Percentiles rank a stretch among this genome's conserved stretches.
Conservation (phyloP, 495 filamentous ascomycete genomes). For the Immersiella caudata region DNA sequence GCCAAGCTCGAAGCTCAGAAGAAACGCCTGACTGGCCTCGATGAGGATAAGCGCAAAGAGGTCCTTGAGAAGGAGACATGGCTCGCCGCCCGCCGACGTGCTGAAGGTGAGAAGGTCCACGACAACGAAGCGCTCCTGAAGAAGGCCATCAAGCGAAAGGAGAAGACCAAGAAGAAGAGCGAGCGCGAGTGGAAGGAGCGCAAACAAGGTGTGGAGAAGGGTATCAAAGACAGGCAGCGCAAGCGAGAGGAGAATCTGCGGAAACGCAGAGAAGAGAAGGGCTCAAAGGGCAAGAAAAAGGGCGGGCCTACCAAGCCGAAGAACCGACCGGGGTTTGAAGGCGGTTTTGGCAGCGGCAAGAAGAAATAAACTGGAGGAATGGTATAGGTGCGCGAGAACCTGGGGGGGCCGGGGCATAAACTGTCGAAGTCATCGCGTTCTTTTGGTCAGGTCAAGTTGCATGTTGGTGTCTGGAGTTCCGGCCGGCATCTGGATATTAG, state of each 20-base stretch:
- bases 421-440: neutral
- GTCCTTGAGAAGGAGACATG: conserved; percentile 92
- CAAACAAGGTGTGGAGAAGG: conserved; percentile 70
- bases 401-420: neutral
- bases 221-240: conserved; percentile 77
- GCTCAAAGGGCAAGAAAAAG: conserved; percentile 64
- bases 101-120: conserved; percentile 85
- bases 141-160: conserved; percentile 93
- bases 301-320: conserved; percentile 59
- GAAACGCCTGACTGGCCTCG: conserved; percentile 67
- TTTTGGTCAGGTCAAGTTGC: conserved; percentile 1
- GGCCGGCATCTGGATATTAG: conserved; percentile 13
- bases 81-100: conserved; percentile 87
- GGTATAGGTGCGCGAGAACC: neutral
- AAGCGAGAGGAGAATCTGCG: conserved; percentile 86
- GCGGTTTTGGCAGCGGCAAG: conserved; percentile 65
- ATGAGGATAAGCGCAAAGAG: conserved; percentile 76
- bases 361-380: conserved; percentile 29
- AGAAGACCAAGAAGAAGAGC: conserved; percentile 85
- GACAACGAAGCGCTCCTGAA: conserved; percentile 88
- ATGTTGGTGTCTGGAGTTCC: conserved; percentile 18
- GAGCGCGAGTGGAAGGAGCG: conserved; percentile 88
- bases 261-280: conserved; percentile 78
- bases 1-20: conserved; percentile 71
- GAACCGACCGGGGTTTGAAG: conserved; percentile 84